These are phyloP conservation scores for Phylloporus rhodoxanthus DNA, from an alignment of 768 basidiomycete species.

Conservation along the genomic window DNA sequence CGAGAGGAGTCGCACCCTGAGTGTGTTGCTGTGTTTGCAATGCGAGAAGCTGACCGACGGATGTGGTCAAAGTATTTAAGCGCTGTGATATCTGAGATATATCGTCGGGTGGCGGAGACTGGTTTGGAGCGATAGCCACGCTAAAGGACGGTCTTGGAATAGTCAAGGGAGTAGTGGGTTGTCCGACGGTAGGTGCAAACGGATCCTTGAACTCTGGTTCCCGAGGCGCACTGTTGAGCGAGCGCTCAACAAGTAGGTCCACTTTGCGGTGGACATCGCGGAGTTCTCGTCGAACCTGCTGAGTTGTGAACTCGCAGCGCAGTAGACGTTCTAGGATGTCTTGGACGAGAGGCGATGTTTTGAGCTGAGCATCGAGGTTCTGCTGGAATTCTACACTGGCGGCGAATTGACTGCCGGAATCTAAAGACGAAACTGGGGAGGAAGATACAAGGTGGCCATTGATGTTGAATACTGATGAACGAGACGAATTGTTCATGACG, in stretches of 20 bases:
- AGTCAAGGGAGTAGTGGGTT: slow-evolving; percentile 32
- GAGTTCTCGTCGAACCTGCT: slow-evolving; percentile 71
- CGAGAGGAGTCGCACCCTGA: slow-evolving; percentile 38
- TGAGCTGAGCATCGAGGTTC: slow-evolving; percentile 69
- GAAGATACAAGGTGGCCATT: slow-evolving; percentile 50
- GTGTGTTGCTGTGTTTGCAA: slow-evolving; percentile 70
- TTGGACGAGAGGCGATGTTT: slow-evolving; percentile 66
- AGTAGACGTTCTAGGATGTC: slow-evolving; percentile 71
- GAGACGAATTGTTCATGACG: slow-evolving; percentile 28
- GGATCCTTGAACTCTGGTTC: slow-evolving; percentile 83
- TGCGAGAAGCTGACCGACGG: slow-evolving; percentile 79
- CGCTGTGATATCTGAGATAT: slow-evolving; percentile 72
- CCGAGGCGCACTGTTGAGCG: slow-evolving; percentile 32
- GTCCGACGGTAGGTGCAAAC: slow-evolving; percentile 45
- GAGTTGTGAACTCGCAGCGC: slow-evolving; percentile 62
- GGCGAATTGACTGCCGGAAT: slow-evolving; percentile 63
- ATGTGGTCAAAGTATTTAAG: slow-evolving; percentile 72
- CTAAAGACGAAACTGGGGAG: slow-evolving; percentile 75
- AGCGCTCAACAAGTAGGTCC: slow-evolving; percentile 66
- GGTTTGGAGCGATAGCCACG: slow-evolving; percentile 67
- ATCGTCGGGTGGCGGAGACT: slow-evolving; percentile 61
- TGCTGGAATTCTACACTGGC: slow-evolving; percentile 41
- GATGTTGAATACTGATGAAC: slow-evolving; percentile 40
- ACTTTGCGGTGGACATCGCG: slow-evolving; percentile 73
- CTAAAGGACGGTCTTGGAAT: slow-evolving; percentile 59